phyloP scores from a whole-genome alignment of 1,284 basidiomycete genomes.

The Trametes sp. region DNA sequence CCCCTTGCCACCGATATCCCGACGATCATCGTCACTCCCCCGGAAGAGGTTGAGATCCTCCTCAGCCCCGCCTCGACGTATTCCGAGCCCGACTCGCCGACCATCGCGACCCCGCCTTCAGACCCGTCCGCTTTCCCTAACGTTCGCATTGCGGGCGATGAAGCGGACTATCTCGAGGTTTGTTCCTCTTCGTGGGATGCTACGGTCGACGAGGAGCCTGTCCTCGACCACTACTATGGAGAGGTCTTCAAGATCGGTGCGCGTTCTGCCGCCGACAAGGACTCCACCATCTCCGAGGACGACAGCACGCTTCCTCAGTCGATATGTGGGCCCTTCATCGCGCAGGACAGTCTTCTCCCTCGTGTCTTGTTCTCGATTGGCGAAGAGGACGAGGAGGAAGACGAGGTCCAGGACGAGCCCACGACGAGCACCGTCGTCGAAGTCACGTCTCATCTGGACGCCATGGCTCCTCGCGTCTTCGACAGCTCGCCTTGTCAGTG shows the following conservation, averaged over 20 bases:
- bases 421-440: too few species aligned
- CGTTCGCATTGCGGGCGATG: neutral
- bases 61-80: neutral
- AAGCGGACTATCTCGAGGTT: neutral
- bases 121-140: neutral
- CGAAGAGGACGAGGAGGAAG: too few species aligned
- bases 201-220: neutral
- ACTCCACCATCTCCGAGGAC: neutral
- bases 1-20: neutral
- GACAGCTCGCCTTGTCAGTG: neutral
- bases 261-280: neutral
- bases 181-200: neutral
- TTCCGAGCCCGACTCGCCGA: constrained; percentile 2
- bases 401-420: too few species aligned
- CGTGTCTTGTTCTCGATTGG: too few species aligned
- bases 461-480: too few species aligned
- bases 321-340: neutral
- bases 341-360: neutral
- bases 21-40: neutral
- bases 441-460: neutral
- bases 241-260: neutral
- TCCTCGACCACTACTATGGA: neutral
- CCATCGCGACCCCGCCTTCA: neutral
- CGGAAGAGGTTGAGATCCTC: too few species aligned
- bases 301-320: neutral